These are phyloP conservation scores for Coix lacrymajobi DNA, from an alignment of 176 grass and related monocot species.

Conservation along the genomic window DNA sequence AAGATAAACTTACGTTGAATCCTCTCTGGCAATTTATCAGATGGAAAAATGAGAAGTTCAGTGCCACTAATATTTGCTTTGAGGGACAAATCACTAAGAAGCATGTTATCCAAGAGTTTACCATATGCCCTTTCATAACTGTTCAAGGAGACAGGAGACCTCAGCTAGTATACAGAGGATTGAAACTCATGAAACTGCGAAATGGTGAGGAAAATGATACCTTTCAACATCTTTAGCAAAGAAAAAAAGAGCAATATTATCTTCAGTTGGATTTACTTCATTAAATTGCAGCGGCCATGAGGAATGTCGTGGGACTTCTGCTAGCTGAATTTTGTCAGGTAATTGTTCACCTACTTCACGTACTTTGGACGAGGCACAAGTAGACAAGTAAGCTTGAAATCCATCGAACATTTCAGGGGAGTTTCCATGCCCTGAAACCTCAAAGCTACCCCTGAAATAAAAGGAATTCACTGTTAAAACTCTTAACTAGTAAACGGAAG, in stretches of 20 bases:
- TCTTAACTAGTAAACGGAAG: background rate
- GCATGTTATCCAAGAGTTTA: conserved; percentile 68
- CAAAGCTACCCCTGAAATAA: conserved; percentile 76
- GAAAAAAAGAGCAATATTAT: conserved; percentile 89
- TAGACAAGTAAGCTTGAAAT: conserved; percentile 92
- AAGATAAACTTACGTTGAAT: conserved; percentile 65
- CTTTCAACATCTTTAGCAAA: conserved; percentile 94
- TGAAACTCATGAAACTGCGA: conserved; percentile 4
- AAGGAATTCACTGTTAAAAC: conserved; percentile 31
- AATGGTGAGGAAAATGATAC: conserved; percentile 34
- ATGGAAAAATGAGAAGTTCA: conserved; percentile 93
- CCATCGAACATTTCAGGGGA: conserved; percentile 54
- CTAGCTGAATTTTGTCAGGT: conserved; percentile 63
- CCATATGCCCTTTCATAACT: conserved; percentile 76
- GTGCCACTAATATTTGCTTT: conserved; percentile 51
- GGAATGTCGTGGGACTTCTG: conserved; percentile 54
- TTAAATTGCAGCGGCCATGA: conserved; percentile 80
- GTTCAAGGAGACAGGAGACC: conserved; percentile 9
- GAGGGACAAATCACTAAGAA: conserved; percentile 69
- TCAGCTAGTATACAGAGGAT: conserved; percentile 22
- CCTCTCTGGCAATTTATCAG: conserved; percentile 67
- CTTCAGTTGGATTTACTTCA: conserved; percentile 53
- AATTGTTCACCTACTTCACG: conserved; percentile 58
- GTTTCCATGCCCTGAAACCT: conserved; percentile 58
- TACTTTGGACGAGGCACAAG: conserved; percentile 56